Base-by-base conservation (phyloP, 345 rosid genomes). In the Rhodamnia argentea region DNA sequence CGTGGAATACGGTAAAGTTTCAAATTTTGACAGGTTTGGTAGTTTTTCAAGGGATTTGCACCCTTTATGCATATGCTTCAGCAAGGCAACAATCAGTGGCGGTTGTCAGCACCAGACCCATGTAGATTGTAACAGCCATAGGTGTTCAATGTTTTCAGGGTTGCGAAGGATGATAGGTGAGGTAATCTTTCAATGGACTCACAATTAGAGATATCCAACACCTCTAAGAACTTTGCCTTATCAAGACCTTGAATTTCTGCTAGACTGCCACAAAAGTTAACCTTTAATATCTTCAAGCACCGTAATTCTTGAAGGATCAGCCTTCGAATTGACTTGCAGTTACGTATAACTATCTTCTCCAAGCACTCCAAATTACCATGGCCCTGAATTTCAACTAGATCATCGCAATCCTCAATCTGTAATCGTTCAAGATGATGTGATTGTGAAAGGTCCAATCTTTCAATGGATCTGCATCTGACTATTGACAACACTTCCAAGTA, bases 381-480 rank as follows among this genome's bases (percentile, higher is more conserved):
- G 60, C 2, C 27, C 1, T 10, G n/a, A 24, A 57, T 57, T 57
- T 24, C 60, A 57, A 57, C 27, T 57, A 57, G 60, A 57, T 57
- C 10, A 57, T 5, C 27, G 0, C 55, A 57, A 57, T 0, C 5
- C 3, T 10, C 6, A 10, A 4, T 1, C 13, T 10, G 6, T 24
- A 57, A 23, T 24, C 2, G 13, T 57, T 57, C 10, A 27, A 24
- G 13, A 5, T 3, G 27, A 4, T 10, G 10, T 57, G 10, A 10
- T 24, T 24, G 27, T 57, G 60, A 56, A 56, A 56, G 22, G 59
- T 56, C 59, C 55, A 53, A 53, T 53, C 55, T 53, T 53, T 53
- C 6, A 53, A 53, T 53, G 55, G 55, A 53, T 4, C 6, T 6
- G 20, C 55, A 15, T 15, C 55, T 15, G 20, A 4, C 6, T 53